These are phyloP conservation scores for Epichloe aotearoae DNA, from an alignment of 2,329 filamentous ascomycete genomes.

Conservation along the genomic window DNA sequence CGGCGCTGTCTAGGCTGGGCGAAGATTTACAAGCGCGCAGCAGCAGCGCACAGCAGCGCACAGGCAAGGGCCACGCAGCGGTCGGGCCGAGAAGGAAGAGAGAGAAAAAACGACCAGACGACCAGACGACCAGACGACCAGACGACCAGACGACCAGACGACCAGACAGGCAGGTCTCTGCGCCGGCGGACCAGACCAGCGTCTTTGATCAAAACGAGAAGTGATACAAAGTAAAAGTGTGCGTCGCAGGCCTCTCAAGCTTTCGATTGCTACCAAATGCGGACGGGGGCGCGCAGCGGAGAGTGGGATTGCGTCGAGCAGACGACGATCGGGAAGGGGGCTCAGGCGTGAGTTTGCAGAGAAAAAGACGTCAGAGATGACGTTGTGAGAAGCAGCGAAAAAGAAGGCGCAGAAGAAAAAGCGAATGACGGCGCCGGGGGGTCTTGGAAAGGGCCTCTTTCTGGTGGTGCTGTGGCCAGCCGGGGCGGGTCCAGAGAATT, in stretches of 20 bases:
- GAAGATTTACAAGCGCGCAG: slow-evolving; percentile 7
- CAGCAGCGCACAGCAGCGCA: neutral
- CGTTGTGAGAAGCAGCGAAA: slow-evolving; percentile 25
- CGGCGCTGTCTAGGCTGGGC: slow-evolving; percentile 1
- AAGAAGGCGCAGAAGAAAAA: slow-evolving; percentile 21
- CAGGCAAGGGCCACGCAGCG: neutral
- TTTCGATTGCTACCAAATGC: slow-evolving; percentile 2
- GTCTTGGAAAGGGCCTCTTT: neutral
- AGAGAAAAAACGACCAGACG: neutral
- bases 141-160: too few species aligned
- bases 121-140: too few species aligned
- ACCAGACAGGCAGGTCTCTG: neutral
- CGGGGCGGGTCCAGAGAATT: neutral
- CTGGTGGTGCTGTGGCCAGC: neutral
- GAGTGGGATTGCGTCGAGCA: slow-evolving; percentile 16
- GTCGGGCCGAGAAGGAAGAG: neutral
- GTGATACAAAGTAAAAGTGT: slow-evolving; percentile 1
- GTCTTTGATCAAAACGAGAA: neutral
- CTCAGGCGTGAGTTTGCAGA: slow-evolving; percentile 21
- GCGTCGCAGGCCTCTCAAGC: slow-evolving; percentile 1
- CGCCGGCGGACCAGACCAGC: slow-evolving; percentile 2
- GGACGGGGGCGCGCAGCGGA: slow-evolving; percentile 3
- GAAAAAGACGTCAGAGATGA: slow-evolving; percentile 35
- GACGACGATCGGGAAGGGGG: slow-evolving; percentile 22
- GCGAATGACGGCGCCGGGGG: slow-evolving; percentile 15